Conservation (phyloP, 805 yeast genomes). For the Torulaspora indica region DNA sequence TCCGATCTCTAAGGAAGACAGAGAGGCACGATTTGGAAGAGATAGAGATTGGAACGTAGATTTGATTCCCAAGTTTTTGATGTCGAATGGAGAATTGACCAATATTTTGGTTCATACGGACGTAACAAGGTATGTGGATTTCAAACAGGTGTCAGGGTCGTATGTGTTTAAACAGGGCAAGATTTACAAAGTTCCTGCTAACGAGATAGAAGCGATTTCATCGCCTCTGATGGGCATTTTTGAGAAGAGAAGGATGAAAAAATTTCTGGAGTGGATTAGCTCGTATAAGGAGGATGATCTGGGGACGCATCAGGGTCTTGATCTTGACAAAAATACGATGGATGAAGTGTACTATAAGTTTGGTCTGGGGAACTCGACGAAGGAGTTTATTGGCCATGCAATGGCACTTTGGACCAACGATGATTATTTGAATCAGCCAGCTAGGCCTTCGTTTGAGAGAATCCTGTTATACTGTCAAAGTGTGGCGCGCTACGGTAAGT, state of each 20-base stretch:
- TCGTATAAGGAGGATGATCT: constrained; percentile 72
- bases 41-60: constrained; percentile 98
- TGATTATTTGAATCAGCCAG: constrained; percentile 80
- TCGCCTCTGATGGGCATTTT: constrained; percentile 93
- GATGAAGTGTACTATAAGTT: constrained; percentile 83
- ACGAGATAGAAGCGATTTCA: constrained; percentile 82
- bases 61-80: constrained; percentile 89
- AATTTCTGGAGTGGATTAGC: constrained; percentile 82
- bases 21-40: constrained; percentile 71
- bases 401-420: constrained; percentile 97
- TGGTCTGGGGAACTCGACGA: constrained; percentile 88
- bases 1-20: constrained; percentile 57
- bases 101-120: constrained; percentile 93
- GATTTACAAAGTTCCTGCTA: constrained; percentile 92
- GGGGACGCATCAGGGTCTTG: constrained; percentile 78
- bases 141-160: constrained; percentile 94
- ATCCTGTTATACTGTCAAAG: constrained; percentile 80
- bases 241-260: constrained; percentile 93
- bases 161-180: constrained; percentile 84
- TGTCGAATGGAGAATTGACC: constrained; percentile 97
- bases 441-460: constrained; percentile 86
- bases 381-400: constrained; percentile 96
- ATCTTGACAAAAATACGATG: constrained; percentile 85
- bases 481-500: constrained; percentile 91
- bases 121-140: constrained; percentile 92